A percentile compares a stretch with the other conserved stretches of the same genome.
Evolutionary conservation across 1,284 basidiomycete genomes (phyloP).

Genomic region (Bjerkandera adusta): DNA sequence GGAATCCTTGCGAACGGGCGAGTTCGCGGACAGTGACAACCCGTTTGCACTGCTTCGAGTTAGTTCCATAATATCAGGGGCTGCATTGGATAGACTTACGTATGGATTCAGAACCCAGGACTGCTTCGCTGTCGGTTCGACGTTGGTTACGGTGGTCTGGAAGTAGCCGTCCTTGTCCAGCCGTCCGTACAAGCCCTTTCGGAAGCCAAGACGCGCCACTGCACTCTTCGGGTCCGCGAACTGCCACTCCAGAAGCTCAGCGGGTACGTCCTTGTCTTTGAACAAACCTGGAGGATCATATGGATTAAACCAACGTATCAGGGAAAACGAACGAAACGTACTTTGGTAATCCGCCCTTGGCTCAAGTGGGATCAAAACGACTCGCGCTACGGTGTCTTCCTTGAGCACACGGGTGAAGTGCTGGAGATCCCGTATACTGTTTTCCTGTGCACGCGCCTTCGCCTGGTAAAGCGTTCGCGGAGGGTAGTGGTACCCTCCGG

Average conservation of each 20-base stretch:
- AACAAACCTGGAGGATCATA: slow-evolving; percentile 1
- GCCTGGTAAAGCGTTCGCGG: slow-evolving; percentile 54
- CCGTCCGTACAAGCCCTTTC: slow-evolving; percentile 57
- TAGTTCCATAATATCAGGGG: neutral
- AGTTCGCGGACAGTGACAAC: slow-evolving; percentile 71
- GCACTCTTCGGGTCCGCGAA: slow-evolving; percentile 54
- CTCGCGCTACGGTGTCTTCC: slow-evolving; percentile 39
- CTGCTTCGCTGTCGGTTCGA: slow-evolving; percentile 74
- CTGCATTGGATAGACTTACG: slow-evolving; percentile 33
- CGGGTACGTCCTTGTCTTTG: slow-evolving; percentile 23
- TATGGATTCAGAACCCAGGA: slow-evolving; percentile 61
- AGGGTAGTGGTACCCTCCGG: slow-evolving; percentile 42
- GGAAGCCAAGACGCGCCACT: slow-evolving; percentile 45
- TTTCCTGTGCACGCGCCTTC: slow-evolving; percentile 36
- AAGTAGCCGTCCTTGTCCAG: slow-evolving; percentile 54
- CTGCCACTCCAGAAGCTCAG: slow-evolving; percentile 47
- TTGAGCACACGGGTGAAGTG: slow-evolving; percentile 43
- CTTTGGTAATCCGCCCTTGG: slow-evolving; percentile 58
- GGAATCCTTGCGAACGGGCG: slow-evolving; percentile 75
- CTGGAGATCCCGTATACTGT: slow-evolving; percentile 43
- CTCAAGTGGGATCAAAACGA: slow-evolving; percentile 50
- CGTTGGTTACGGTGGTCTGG: slow-evolving; percentile 69
- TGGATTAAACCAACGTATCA: neutral
- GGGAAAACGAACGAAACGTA: slow-evolving; percentile 26
- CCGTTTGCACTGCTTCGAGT: slow-evolving; percentile 47